Conservation (phyloP, 1,284 basidiomycete genomes). For the Ceratobasidium theobromae region DNA sequence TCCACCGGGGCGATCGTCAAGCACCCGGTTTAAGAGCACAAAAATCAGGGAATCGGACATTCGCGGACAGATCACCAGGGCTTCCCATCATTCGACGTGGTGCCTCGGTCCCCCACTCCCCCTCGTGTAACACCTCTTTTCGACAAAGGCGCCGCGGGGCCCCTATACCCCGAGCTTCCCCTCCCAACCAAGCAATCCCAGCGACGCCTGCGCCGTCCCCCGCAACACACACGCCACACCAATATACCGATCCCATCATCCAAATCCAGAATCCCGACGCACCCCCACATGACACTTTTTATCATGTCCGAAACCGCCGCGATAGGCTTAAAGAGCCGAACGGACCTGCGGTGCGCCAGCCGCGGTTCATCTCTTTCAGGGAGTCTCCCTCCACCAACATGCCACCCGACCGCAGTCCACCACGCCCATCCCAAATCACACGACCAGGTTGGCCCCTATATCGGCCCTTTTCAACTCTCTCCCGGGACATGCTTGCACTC, state of each 20-base stretch:
- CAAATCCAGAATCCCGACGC: background rate
- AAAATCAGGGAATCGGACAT: slow-evolving; percentile 17
- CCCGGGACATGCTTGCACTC: background rate
- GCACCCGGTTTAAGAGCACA: slow-evolving; percentile 6
- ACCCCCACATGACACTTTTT: slow-evolving; percentile 15
- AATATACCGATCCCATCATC: slow-evolving; percentile 11
- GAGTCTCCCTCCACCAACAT: slow-evolving; percentile 3
- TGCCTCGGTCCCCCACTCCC: slow-evolving; percentile 9
- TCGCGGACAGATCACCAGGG: slow-evolving; percentile 29
- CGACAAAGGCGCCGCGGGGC: slow-evolving; percentile 19
- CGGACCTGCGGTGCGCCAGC: slow-evolving; percentile 1
- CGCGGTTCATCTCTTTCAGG: background rate
- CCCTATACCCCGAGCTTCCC: background rate
- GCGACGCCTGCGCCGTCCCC: slow-evolving; percentile 1
- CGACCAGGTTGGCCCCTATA: slow-evolving; percentile 22
- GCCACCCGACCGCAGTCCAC: slow-evolving; percentile 30
- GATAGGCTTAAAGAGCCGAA: slow-evolving; percentile 30
- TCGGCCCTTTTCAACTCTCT: slow-evolving; percentile 1
- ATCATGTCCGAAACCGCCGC: slow-evolving; percentile 26
- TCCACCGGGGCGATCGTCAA: background rate
- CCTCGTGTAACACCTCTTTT: background rate
- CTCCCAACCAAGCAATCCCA: background rate
- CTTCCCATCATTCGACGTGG: background rate
- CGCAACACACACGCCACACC: background rate
- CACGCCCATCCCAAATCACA: slow-evolving; percentile 16